A percentile compares a stretch with the other conserved stretches of the same genome.
These are phyloP conservation scores for Abrus precatorius DNA, from an alignment of 306 rosid species.

Conservation along the genomic window DNA sequence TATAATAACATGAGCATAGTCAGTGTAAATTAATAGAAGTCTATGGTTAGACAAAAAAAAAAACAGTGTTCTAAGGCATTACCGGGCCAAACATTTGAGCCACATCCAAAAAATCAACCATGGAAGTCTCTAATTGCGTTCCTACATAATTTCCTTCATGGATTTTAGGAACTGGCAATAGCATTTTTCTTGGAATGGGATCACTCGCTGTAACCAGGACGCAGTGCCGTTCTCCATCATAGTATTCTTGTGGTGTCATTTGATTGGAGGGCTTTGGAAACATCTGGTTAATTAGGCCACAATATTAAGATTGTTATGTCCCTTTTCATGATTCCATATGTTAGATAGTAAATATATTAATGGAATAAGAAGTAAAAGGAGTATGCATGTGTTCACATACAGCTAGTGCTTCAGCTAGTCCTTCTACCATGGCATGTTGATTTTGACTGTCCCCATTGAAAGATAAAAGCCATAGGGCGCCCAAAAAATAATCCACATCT, in stretches of 20 bases:
- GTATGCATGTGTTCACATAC: slow-evolving; percentile 21
- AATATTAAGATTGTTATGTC: background rate
- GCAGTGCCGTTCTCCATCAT: slow-evolving; percentile 39
- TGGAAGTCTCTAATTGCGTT: background rate
- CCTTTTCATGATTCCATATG: background rate
- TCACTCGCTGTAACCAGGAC: slow-evolving; percentile 29
- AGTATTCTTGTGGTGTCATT: slow-evolving; percentile 26
- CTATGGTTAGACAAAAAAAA: background rate
- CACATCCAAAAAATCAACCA: slow-evolving; percentile 16
- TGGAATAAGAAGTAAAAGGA: background rate
- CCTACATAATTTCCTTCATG: background rate
- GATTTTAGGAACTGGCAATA: slow-evolving; percentile 32
- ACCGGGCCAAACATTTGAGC: slow-evolving; percentile 36
- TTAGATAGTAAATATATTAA: background rate
- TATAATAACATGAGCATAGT: slow-evolving; percentile 10
- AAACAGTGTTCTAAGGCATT: background rate
- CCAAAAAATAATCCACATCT: background rate
- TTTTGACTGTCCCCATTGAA: slow-evolving; percentile 29
- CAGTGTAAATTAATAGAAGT: background rate
- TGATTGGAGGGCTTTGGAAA: background rate
- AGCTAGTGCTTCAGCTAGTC: slow-evolving; percentile 40
- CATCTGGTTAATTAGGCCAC: slow-evolving; percentile 36
- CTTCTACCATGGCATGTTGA: slow-evolving; percentile 21
- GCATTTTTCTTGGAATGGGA: slow-evolving; percentile 14
- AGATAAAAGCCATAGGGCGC: background rate